Evolutionary conservation across 139 green algal species (phyloP).

Genomic region (Protoeuglena noctilucae): DNA sequence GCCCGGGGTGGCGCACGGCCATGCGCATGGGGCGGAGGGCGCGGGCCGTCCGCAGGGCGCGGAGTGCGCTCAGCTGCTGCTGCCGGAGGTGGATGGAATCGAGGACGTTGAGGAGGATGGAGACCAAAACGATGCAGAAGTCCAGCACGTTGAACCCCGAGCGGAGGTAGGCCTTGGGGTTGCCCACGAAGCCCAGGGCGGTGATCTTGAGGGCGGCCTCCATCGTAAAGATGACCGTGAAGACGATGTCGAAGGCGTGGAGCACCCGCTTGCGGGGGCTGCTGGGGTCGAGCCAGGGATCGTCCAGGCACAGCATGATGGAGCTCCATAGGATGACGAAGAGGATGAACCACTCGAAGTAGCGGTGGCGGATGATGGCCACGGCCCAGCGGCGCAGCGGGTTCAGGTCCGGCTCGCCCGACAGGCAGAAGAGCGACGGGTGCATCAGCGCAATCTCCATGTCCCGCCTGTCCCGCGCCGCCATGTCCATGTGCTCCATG

Average conservation of each 20-base stretch:
- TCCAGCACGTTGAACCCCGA: slow-evolving; percentile 42
- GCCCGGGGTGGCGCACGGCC: slow-evolving; percentile 24
- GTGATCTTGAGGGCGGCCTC: slow-evolving; percentile 46
- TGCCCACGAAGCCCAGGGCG: slow-evolving; percentile 27
- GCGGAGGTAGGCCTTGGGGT: slow-evolving; percentile 32
- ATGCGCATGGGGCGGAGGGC: slow-evolving; percentile 39
- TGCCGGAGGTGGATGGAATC: slow-evolving; percentile 19
- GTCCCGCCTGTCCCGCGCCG: no score
- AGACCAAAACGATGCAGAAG: slow-evolving; percentile 27
- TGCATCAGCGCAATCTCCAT: slow-evolving; percentile 5
- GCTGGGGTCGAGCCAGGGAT: slow-evolving; percentile 18
- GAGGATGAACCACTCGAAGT: slow-evolving; percentile 38
- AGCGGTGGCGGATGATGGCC: slow-evolving; percentile 14
- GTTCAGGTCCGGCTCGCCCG: no score
- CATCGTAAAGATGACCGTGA: slow-evolving; percentile 30
- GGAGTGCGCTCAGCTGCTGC: slow-evolving; percentile 15
- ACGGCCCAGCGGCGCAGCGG: slow-evolving; percentile 15
- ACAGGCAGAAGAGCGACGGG: no score
- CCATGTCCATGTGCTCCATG: no score
- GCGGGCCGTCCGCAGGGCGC: slow-evolving; percentile 33
- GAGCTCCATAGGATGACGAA: slow-evolving; percentile 33
- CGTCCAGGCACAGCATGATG: slow-evolving; percentile 35
- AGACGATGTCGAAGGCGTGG: slow-evolving; percentile 27
- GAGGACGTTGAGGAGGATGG: slow-evolving; percentile 27
- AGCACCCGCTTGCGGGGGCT: slow-evolving; percentile 14